A percentile compares a stretch with the other conserved stretches of the same genome.
Conservation (phyloP, 805 yeast species). For the Jamesozyma jinghongensis region DNA sequence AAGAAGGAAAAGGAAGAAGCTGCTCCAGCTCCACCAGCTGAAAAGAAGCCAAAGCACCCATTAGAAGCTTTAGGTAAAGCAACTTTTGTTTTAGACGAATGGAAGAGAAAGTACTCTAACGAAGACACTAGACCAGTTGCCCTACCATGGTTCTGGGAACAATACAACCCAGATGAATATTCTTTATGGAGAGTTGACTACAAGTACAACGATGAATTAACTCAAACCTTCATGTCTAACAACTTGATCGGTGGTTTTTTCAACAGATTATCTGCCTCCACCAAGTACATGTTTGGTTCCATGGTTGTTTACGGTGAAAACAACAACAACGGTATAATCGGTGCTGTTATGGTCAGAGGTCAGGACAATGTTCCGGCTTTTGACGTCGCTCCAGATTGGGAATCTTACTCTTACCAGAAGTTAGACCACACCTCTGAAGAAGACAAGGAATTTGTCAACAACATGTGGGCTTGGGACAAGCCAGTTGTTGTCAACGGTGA, state of each 20-base stretch:
- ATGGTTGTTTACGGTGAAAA: constrained; percentile 96
- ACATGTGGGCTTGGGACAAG: constrained; percentile 98
- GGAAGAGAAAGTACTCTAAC: constrained; percentile 96
- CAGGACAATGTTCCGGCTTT: constrained; percentile 86
- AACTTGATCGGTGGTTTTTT: constrained; percentile 97
- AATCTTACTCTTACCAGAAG: constrained; percentile 77
- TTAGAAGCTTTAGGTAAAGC: constrained; percentile 73
- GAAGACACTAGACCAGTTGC: constrained; percentile 93
- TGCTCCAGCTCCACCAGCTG: constrained; percentile 34
- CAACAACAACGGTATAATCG: constrained; percentile 95
- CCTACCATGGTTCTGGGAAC: constrained; percentile 97
- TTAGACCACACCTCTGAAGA: constrained; percentile 71
- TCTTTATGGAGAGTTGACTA: constrained; percentile 90
- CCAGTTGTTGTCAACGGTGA: constrained; percentile 77
- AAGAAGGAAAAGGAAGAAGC: constrained; percentile 26
- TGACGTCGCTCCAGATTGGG: constrained; percentile 99
- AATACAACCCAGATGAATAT: constrained; percentile 87
- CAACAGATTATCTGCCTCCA: constrained; percentile 85
- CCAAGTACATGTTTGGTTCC: constrained; percentile 90
- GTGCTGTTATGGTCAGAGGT: constrained; percentile 93
- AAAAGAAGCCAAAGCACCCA: constrained; percentile 85
- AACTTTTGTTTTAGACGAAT: constrained; percentile 67
- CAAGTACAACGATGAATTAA: constrained; percentile 97
- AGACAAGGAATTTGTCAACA: constrained; percentile 71
- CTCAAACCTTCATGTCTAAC: constrained; percentile 96